A percentile compares a stretch with the other conserved stretches of the same genome.
These are phyloP conservation scores for Tuber magnatum DNA, from an alignment of 495 filamentous ascomycete genomes.

Conservation along the genomic window DNA sequence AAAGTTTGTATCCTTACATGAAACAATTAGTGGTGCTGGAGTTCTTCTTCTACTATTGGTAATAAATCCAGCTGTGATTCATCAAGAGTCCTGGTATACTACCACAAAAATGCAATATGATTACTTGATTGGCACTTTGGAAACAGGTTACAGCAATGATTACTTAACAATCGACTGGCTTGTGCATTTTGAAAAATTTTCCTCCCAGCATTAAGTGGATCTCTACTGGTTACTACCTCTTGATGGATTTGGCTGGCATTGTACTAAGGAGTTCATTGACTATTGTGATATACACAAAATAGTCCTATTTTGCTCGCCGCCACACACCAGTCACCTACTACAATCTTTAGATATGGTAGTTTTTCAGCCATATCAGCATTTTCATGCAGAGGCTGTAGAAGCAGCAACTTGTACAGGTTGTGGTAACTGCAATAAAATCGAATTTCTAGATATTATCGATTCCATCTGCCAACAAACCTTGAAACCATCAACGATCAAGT, in stretches of 20 bases:
- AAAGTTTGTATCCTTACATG: no score
- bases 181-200: slow-evolving; percentile 3
- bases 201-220: no score
- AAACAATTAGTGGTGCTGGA: slow-evolving; percentile 22
- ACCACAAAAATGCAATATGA: background rate
- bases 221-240: no score
- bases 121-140: slow-evolving; percentile 3
- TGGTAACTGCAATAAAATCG: no score
- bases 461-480: background rate
- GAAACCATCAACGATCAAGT: no score
- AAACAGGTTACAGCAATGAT: slow-evolving; percentile 25
- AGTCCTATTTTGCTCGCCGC: slow-evolving; percentile 6
- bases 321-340: slow-evolving; percentile 14
- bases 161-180: slow-evolving; percentile 3
- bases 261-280: no score
- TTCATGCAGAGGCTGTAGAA: no score
- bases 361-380: no score
- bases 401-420: no score
- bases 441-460: no score
- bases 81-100: slow-evolving; percentile 8
- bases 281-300: no score
- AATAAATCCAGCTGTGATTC: slow-evolving; percentile 8
- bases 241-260: background rate
- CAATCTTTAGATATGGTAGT: slow-evolving; percentile 19
- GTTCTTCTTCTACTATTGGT: slow-evolving; percentile 16